Conservation (phyloP, 208 protist species). For the Porcisia deanei region DNA sequence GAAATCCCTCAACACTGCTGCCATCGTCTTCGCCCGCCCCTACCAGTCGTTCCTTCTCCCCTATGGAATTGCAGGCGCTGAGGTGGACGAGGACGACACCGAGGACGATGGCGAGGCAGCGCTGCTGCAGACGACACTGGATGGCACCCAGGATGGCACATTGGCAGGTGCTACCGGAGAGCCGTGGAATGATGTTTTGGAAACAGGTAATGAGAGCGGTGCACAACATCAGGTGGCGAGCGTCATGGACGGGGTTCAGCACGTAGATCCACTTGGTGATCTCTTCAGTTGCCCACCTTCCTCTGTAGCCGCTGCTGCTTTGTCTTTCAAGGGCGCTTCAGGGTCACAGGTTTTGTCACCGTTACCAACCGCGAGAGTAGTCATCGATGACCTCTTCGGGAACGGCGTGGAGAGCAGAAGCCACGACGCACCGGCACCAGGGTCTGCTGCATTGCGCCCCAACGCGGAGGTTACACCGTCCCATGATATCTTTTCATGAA, state of each 20-base stretch:
- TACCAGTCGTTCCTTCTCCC: slow-evolving; percentile 93
- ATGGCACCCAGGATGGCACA: slow-evolving; percentile 5
- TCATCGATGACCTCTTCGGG: slow-evolving; percentile 37
- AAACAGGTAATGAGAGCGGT: slow-evolving; percentile 9
- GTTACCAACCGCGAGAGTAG: neutral
- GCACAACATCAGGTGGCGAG: slow-evolving; percentile 7
- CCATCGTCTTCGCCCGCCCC: slow-evolving; percentile 96
- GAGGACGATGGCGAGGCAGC: slow-evolving; percentile 55
- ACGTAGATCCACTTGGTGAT: slow-evolving; percentile 48
- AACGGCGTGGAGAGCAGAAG: neutral
- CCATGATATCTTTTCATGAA: slow-evolving; percentile 57
- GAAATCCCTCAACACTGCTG: slow-evolving; percentile 91
- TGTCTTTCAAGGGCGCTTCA: neutral
- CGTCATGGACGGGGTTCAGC: slow-evolving; percentile 13
- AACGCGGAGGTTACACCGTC: slow-evolving; percentile 14
- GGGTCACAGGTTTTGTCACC: neutral
- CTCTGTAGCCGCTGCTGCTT: slow-evolving; percentile 6
- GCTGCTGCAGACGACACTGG: slow-evolving; percentile 36
- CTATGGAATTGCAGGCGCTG: slow-evolving; percentile 67
- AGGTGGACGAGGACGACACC: slow-evolving; percentile 70
- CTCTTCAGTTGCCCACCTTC: slow-evolving; percentile 30
- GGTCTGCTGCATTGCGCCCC: neutral
- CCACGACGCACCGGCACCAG: neutral
- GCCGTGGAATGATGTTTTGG: slow-evolving; percentile 18
- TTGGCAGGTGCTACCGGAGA: neutral